Evolutionary conservation across 2,329 filamentous ascomycete genomes (phyloP), one percentile per base, ranked within the genome.

Genomic region (Sarocladiaceae sp.): DNA sequence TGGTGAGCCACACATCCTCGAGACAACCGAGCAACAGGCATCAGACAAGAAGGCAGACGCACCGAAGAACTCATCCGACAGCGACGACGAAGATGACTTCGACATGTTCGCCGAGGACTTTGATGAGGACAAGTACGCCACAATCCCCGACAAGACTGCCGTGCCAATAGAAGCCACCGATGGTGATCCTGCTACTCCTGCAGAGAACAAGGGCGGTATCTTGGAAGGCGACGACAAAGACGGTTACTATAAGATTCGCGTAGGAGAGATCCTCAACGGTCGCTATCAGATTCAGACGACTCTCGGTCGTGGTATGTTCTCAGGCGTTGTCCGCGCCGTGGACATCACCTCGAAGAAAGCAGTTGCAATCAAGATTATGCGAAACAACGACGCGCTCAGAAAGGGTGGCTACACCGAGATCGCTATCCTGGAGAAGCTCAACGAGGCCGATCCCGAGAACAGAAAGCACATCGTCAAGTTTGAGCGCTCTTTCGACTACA

Each of bases 291-390:
- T 99, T 28, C 87, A 93, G 66, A 84, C 92, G 54, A 86, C 86
- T 50, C 78, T 99, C 20, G 94, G 94, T 57, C 91, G 90, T 69
- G 94, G 94, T 61, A 96, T 97, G 80, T 99, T 97, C 67, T 96
- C 94, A 0, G 91, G 90, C 8, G 94, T 99, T n/a, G 90, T 94
- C 51, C 85, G 90, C 57, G 94, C 94, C 20, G 79, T 83, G 56
- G 92, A 97, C 68, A 80, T 86, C 20, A 83, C 82, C 47, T 88
- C 80, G 53, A 86, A 85, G 62, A 81, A 82, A 60, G 68, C 88
- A n/a, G 92, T 97, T 28, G 94, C 94, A 22, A 88, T 99, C 77
- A 99, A 99, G 72, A 94, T 99, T 61, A 96, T 97, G 70, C 88
- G 94, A 57, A 95, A 95, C 69, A 97, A 99, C 62, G 92, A 96